Conservation (phyloP, 208 protist genomes). For the Leishmania major region DNA sequence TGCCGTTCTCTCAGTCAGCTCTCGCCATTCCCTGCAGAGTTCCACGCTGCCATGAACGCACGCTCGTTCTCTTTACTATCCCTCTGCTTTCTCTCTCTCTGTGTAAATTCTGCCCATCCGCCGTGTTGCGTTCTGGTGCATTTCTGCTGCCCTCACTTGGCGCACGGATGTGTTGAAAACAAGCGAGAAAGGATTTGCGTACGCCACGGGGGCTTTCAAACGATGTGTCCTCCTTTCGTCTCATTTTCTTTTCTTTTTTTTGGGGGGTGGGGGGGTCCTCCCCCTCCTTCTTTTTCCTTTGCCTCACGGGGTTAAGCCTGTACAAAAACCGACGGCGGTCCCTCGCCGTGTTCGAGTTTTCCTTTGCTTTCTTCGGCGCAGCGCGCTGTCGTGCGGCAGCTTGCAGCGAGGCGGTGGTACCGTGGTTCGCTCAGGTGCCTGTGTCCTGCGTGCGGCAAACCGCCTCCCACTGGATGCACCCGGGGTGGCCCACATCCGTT, state of each 20-base stretch:
- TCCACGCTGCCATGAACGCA: neutral
- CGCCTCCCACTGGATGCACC: neutral
- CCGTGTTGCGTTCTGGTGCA: neutral
- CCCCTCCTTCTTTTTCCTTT: neutral
- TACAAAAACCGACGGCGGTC: neutral
- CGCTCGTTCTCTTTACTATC: neutral
- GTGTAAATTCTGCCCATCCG: neutral
- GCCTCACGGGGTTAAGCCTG: neutral
- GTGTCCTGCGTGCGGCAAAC: neutral
- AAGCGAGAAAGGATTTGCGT: neutral
- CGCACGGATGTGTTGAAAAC: neutral
- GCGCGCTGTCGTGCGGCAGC: neutral
- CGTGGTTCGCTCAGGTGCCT: neutral
- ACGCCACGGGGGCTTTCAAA: neutral
- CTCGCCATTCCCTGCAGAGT: neutral
- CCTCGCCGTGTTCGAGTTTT: neutral
- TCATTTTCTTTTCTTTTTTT: neutral
- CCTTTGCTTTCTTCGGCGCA: neutral
- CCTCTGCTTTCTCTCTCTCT: neutral
- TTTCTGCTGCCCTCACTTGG: neutral
- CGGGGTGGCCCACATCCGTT: neutral
- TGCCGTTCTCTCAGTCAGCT: neutral
- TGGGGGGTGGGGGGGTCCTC: too few species aligned
- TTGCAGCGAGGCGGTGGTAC: neutral
- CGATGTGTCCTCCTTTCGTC: neutral